Evolutionary conservation across 1,284 basidiomycete species (phyloP), one percentile per base, ranked within the genome.

Genomic region (Cystobasidiaceae sp.): DNA sequence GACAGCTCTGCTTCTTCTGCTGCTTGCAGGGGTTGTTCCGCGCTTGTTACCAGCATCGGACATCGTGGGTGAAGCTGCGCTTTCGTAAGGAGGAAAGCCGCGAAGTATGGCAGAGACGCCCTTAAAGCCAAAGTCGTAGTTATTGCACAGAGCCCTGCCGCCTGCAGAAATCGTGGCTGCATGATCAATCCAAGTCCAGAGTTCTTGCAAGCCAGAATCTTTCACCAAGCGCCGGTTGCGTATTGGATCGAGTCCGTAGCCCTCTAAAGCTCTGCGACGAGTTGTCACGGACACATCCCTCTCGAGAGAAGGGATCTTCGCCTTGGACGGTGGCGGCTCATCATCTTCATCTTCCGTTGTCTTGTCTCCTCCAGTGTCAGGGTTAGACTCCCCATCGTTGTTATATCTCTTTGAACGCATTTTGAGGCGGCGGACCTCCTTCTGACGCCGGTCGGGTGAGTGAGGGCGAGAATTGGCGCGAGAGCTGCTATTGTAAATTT

Each of bases 131-230:
- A 94, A 90, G 74, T 93, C 87, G 72, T 86, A 89, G 2, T 85
- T 85, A 68, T 87, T 80, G 23, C 86, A 48, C 33, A 86, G 86
- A 2, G 77, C 71, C 27, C 25, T 15, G 17, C 61, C 28, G 34
- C 28, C 37, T 21, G 50, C 37, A 19, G 43, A 25, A 13, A 32
- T 2, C 34, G 50, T 21, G 15, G 5, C 80, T 85, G 71, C 76
- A 91, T 90, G 84, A 69, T 84, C 81, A 23, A 92, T 80, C 86
- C 90, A 93, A 9, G 80, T 80, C 90, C 91, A 96, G 8, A 91
- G 75, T 56, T 87, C 86, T 0, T 81, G 81, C 30, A 93, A 72
- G 0, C 8, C 80, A 76, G 21, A 77, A 66, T 55, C 6, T 69
- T 69, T 23, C 61, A 60, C 17, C 34, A 64, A 23, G 17, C 60